A percentile compares a stretch with the other conserved stretches of the same genome.
Evolutionary conservation across 2,329 filamentous ascomycete genomes (phyloP).

Genomic region (Diaporthe sp.): DNA sequence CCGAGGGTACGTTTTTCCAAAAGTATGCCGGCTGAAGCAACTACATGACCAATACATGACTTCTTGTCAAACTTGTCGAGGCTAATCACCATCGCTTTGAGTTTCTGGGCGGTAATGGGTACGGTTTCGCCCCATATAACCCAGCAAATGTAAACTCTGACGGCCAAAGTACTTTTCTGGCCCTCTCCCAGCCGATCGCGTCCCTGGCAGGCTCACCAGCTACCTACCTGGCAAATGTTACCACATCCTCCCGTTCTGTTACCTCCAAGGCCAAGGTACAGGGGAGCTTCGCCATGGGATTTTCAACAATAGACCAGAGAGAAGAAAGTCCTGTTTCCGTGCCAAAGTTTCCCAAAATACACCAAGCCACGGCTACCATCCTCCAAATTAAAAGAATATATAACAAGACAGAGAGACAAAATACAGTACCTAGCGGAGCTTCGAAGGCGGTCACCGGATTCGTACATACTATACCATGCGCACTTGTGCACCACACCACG

Average conservation of each 20-base stretch:
- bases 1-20: slow-evolving; percentile 16
- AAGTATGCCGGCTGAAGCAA: slow-evolving; percentile 17
- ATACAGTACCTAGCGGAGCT: not conserved
- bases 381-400: not conserved
- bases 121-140: slow-evolving; percentile 26
- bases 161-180: slow-evolving; percentile 25
- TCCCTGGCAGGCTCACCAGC: not conserved
- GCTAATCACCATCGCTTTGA: slow-evolving; percentile 26
- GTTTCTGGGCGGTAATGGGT: slow-evolving; percentile 25
- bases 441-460: not conserved
- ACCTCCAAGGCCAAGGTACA: not conserved
- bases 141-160: slow-evolving; percentile 26
- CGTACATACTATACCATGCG: not conserved
- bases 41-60: slow-evolving; percentile 28
- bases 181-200: not conserved
- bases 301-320: slow-evolving; percentile 24
- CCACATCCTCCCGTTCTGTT: not conserved
- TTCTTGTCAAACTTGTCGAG: slow-evolving; percentile 27
- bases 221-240: slow-evolving; percentile 4
- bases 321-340: not conserved
- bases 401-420: not conserved
- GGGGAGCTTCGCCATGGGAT: slow-evolving; percentile 6
- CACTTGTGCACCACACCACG: not conserved
- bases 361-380: not conserved
- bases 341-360: slow-evolving; percentile 16